Conservation (phyloP, 306 rosid genomes). For the Ormosia emarginata region DNA sequence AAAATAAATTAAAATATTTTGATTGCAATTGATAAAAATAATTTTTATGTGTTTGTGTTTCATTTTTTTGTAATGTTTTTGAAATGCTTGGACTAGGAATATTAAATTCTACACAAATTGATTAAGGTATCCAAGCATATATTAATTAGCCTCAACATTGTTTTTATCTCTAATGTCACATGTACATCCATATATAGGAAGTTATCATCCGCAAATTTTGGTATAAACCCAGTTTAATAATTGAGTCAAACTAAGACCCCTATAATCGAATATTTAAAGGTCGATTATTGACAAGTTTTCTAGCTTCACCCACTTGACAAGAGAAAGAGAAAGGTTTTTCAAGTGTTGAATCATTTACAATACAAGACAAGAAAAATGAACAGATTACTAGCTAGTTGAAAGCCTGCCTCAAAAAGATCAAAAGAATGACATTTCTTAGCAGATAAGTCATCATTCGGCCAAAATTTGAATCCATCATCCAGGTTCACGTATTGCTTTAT, state of each 20-base stretch:
- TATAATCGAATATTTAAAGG: neutral
- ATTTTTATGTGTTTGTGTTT: no score
- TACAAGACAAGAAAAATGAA: neutral
- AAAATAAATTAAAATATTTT: no score
- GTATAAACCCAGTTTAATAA: neutral
- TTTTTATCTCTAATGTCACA: neutral
- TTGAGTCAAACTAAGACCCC: neutral
- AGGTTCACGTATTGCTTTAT: neutral
- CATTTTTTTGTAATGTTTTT: no score
- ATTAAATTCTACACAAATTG: neutral
- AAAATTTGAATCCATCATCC: neutral
- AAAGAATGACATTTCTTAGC: neutral
- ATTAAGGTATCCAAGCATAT: no score
- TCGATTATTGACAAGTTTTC: neutral
- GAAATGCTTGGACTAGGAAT: no score
- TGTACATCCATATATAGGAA: neutral
- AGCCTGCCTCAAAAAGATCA: neutral
- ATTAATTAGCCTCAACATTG: neutral
- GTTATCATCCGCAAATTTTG: neutral
- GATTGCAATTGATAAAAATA: no score
- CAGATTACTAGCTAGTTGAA: neutral
- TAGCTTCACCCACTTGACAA: neutral
- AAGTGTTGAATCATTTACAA: neutral
- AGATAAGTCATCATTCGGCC: neutral
- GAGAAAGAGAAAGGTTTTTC: neutral